Conservation (phyloP, 805 yeast genomes). For the Candida nonsorbophila region DNA sequence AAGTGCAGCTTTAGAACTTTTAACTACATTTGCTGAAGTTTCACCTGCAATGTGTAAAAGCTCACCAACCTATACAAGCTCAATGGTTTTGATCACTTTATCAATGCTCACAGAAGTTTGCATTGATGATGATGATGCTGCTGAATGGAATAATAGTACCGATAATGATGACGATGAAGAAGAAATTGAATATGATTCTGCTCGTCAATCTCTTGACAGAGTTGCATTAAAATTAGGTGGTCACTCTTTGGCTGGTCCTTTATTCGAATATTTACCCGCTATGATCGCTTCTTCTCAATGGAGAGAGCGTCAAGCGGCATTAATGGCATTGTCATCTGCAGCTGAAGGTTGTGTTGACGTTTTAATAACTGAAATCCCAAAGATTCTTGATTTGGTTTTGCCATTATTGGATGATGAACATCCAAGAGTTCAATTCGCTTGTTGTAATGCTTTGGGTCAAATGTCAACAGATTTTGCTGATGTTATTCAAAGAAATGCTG, state of each 20-base stretch:
- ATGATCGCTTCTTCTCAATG: constrained; percentile 75
- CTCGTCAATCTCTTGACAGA: constrained; percentile 92
- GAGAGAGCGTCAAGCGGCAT: constrained; percentile 95
- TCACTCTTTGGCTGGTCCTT: constrained; percentile 72
- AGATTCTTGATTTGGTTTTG: constrained; percentile 74
- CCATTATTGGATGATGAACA: constrained; percentile 85
- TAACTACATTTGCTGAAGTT: constrained; percentile 87
- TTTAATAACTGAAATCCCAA: constrained; percentile 74
- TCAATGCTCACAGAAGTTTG: constrained; percentile 92
- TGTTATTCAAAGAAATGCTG: constrained; percentile 74
- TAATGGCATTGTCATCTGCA: constrained; percentile 94
- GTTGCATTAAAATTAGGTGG: constrained; percentile 82
- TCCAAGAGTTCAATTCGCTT: constrained; percentile 93
- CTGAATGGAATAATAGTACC: constrained; percentile 78
- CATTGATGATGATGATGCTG: constrained; percentile 79
- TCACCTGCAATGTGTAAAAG: constrained; percentile 93
- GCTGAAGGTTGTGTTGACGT: constrained; percentile 97
- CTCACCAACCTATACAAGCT: constrained; percentile 64
- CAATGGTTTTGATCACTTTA: constrained; percentile 68
- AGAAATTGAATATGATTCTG: constrained; percentile 84
- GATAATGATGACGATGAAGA: constrained; percentile 75
- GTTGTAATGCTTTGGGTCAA: constrained; percentile 96
- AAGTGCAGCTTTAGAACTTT: constrained; percentile 79
- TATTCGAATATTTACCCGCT: constrained; percentile 80
- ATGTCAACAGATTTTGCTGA: constrained; percentile 95